Evolutionary conservation across 192 early-diverging fungal genomes (phyloP).

Genomic region (Gryganskiella cystojenkinii): DNA sequence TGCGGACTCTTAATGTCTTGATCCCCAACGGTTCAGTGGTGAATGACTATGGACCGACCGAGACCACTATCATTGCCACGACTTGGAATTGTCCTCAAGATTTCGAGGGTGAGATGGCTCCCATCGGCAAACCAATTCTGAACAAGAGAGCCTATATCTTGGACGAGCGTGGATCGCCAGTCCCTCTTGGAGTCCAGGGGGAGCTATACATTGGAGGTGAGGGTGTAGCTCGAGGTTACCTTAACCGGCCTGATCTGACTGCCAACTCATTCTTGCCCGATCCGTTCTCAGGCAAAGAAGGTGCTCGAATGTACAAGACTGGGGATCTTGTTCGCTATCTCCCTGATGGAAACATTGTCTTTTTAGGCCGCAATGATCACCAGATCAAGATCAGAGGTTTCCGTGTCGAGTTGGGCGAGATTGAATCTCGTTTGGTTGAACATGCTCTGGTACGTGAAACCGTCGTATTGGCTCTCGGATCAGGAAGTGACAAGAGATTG

Average conservation of each 20-base stretch:
- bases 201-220: slow-evolving; percentile 51
- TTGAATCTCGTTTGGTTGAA: slow-evolving; percentile 24
- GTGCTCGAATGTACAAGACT: slow-evolving; percentile 34
- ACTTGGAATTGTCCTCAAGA: neutral
- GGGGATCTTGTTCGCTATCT: slow-evolving; percentile 39
- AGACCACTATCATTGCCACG: slow-evolving; percentile 18
- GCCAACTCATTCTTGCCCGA: slow-evolving; percentile 44
- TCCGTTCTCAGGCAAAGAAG: slow-evolving; percentile 27
- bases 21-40: neutral
- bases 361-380: slow-evolving; percentile 42
- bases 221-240: slow-evolving; percentile 50
- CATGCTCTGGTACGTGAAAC: slow-evolving; percentile 21
- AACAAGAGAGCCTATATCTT: slow-evolving; percentile 37
- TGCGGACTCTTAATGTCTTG: too few species aligned
- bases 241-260: slow-evolving; percentile 45
- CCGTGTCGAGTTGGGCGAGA: slow-evolving; percentile 50
- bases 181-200: slow-evolving; percentile 43
- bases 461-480: slow-evolving; percentile 29
- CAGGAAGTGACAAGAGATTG: slow-evolving; percentile 64
- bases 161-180: slow-evolving; percentile 20
- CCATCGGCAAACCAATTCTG: slow-evolving; percentile 24
- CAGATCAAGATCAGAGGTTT: slow-evolving; percentile 54
- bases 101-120: neutral
- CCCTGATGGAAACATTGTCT: slow-evolving; percentile 35
- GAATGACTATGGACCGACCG: slow-evolving; percentile 55